Evolutionary conservation across 2,329 filamentous ascomycete genomes (phyloP).

Genomic region (Diaporthe australafricana): DNA sequence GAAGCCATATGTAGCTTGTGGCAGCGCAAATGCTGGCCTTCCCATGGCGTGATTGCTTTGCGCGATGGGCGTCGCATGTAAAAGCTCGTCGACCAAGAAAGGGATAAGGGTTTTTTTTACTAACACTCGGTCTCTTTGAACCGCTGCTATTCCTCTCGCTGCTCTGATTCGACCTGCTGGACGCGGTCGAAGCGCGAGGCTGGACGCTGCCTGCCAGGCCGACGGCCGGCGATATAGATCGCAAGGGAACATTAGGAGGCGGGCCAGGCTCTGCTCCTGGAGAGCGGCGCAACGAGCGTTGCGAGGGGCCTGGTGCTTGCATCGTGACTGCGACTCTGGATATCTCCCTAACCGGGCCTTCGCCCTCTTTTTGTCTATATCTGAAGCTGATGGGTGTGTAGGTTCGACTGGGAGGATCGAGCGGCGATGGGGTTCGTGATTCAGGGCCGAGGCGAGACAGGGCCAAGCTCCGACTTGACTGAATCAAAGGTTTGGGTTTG

Average conservation of each 20-base stretch:
- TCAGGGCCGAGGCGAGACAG: conserved; percentile 26
- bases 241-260: conserved; percentile 65
- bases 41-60: background rate
- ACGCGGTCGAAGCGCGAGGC: conserved; percentile 74
- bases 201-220: conserved; percentile 58
- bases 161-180: conserved; percentile 64
- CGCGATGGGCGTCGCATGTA: conserved; percentile 31
- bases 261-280: conserved; percentile 71
- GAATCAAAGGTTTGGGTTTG: background rate
- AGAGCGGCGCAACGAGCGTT: conserved; percentile 69
- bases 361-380: conserved; percentile 5
- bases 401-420: conserved; percentile 2
- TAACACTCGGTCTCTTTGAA: conserved; percentile 68
- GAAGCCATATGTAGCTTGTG: background rate
- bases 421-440: conserved; percentile 9
- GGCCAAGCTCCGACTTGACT: conserved; percentile 15
- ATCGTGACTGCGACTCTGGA: conserved; percentile 49
- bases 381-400: background rate
- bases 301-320: conserved; percentile 63
- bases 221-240: conserved; percentile 70
- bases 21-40: background rate
- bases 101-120: conserved; percentile 47
- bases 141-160: conserved; percentile 53
- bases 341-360: conserved; percentile 11
- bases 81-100: conserved; percentile 25